phyloP scores from a whole-genome alignment of 805 yeast species.

The Cyberlindnera bimundalis region DNA sequence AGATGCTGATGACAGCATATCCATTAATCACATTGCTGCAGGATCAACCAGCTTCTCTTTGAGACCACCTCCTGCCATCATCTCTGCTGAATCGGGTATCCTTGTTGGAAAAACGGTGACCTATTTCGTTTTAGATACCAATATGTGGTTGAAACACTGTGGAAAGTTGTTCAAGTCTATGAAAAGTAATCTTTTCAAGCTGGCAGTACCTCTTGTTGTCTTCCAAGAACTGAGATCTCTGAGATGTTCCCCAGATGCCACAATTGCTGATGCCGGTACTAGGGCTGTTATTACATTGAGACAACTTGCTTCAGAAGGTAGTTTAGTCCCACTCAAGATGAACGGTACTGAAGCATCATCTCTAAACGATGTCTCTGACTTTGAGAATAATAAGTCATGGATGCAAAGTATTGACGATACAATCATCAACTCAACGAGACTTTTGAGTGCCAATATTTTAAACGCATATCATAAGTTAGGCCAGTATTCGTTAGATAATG shows the following conservation, averaged over 20 bases:
- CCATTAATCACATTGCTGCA: background rate
- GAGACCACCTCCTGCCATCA: constrained; percentile 4
- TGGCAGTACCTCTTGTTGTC: constrained; percentile 69
- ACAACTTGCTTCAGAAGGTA: constrained; percentile 55
- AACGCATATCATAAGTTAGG: constrained; percentile 3
- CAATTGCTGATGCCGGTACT: constrained; percentile 77
- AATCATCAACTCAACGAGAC: constrained; percentile 26
- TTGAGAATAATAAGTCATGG: constrained; percentile 72
- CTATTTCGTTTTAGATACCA: constrained; percentile 58
- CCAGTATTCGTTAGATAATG: constrained; percentile 11
- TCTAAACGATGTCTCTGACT: constrained; percentile 68
- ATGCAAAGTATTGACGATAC: constrained; percentile 66
- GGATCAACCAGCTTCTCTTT: constrained; percentile 2
- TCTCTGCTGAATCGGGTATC: constrained; percentile 17
- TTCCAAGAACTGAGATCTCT: constrained; percentile 74
- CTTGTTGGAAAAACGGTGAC: constrained; percentile 12
- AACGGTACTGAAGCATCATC: constrained; percentile 68
- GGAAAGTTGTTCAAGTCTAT: constrained; percentile 72
- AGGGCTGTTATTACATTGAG: constrained; percentile 72
- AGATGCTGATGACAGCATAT: background rate
- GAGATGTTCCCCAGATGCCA: constrained; percentile 66
- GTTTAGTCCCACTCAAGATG: constrained; percentile 57
- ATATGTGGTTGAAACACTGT: constrained; percentile 78
- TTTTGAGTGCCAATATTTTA: constrained; percentile 6
- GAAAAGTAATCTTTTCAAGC: constrained; percentile 52